These are phyloP conservation scores for Volvariella volvacea DNA, from an alignment of 1,284 basidiomycete species.

Conservation along the genomic window DNA sequence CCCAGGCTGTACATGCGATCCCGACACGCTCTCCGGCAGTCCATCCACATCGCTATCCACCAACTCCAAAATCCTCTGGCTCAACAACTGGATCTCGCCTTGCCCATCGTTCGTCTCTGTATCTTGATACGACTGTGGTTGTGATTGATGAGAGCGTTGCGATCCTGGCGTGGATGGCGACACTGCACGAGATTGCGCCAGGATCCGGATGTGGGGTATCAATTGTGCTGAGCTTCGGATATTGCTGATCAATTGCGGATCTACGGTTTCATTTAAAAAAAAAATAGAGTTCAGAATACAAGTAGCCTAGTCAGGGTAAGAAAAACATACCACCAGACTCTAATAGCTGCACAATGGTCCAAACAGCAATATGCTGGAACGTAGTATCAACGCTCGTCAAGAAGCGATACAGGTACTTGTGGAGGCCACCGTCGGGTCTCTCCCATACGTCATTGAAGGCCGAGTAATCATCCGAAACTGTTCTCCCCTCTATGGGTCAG, in stretches of 20 bases:
- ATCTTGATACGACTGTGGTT: constrained; percentile 66
- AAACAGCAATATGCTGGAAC: constrained; percentile 99
- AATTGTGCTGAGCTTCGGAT: constrained; percentile 80
- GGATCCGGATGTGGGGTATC: constrained; percentile 78
- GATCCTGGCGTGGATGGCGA: constrained; percentile 71
- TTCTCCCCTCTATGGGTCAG: constrained; percentile 54
- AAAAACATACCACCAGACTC: constrained; percentile 76
- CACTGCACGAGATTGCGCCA: constrained; percentile 69
- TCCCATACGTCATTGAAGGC: constrained; percentile 99
- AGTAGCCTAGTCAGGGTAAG: background rate
- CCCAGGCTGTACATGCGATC: constrained; percentile 58
- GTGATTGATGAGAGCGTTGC: constrained; percentile 67
- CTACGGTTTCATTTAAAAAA: constrained; percentile 29
- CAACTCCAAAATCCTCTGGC: constrained; percentile 80
- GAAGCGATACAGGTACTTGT: constrained; percentile 93
- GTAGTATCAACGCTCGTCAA: constrained; percentile 94
- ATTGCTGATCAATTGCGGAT: constrained; percentile 84
- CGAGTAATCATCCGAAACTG: constrained; percentile 89
- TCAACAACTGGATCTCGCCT: constrained; percentile 82
- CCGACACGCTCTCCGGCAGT: constrained; percentile 51
- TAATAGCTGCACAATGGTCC: constrained; percentile 96
- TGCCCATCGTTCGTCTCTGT: constrained; percentile 80
- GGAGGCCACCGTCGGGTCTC: constrained; percentile 95
- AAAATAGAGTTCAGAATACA: background rate
- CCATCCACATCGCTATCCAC: constrained; percentile 68